A percentile compares a stretch with the other conserved stretches of the same genome.
Conservation (phyloP, 306 rosid species). For the Pyrus communis region DNA sequence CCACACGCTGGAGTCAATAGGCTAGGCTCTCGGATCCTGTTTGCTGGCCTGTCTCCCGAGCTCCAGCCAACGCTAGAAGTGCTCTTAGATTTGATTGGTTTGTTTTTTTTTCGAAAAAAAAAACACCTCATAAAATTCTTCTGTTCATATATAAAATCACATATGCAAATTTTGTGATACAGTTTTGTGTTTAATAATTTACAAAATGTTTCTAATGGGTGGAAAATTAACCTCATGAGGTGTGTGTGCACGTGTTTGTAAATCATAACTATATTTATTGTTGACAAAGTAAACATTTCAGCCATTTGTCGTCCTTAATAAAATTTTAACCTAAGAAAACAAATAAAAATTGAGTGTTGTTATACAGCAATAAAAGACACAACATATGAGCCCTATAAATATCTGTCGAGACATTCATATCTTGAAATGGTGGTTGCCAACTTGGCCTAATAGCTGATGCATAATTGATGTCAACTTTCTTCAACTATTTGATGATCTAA, state of each 20-base stretch:
- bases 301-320: not conserved
- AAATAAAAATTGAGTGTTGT: too few species aligned
- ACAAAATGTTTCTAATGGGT: not conserved
- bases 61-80: too few species aligned
- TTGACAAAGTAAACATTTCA: not conserved
- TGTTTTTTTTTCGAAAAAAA: too few species aligned
- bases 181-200: not conserved
- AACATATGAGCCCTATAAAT: not conserved
- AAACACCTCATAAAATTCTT: too few species aligned
- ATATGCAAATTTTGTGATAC: not conserved
- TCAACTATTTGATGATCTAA: constrained; percentile 13
- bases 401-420: constrained; percentile 14
- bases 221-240: not conserved
- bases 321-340: too few species aligned
- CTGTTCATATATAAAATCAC: not conserved
- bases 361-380: not conserved
- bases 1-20: too few species aligned
- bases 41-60: too few species aligned
- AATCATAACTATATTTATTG: not conserved
- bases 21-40: too few species aligned
- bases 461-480: constrained; percentile 39
- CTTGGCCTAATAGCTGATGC: not conserved
- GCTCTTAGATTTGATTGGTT: not conserved
- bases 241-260: not conserved
- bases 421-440: constrained; percentile 10